Conservation (phyloP, 441 rosid genomes). For the Isatis lusitanica region DNA sequence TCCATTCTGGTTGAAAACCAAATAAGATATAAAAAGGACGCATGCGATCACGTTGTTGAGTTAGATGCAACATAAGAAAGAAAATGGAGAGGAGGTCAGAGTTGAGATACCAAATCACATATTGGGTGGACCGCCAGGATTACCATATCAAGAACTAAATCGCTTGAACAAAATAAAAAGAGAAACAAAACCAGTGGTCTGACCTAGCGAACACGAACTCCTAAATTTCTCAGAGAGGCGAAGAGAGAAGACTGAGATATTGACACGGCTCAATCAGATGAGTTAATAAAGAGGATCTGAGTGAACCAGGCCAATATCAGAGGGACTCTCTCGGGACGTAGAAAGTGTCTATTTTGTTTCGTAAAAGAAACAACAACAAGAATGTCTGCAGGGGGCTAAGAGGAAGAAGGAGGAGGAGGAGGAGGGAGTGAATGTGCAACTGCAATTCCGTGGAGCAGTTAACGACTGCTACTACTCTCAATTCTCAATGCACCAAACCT, state of each 20-base stretch:
- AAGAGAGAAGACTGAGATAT: conserved; percentile 58
- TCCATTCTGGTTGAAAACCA: background rate
- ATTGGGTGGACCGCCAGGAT: background rate
- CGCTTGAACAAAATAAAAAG: background rate
- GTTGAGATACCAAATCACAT: background rate
- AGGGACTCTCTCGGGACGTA: conserved; percentile 43
- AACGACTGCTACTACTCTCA: conserved; percentile 13
- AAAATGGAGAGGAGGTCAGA: no score
- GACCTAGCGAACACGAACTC: background rate
- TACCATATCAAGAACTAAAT: background rate
- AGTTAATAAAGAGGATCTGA: conserved; percentile 42
- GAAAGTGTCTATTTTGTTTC: background rate
- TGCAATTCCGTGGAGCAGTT: conserved; percentile 11
- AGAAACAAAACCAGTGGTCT: background rate
- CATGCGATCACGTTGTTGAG: no score
- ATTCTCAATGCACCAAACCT: conserved; percentile 15
- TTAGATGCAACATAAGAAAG: no score
- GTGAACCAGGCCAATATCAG: conserved; percentile 89
- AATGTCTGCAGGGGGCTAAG: background rate
- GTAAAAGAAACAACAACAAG: background rate
- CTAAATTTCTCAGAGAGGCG: background rate
- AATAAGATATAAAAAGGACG: background rate
- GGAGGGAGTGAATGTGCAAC: conserved; percentile 16
- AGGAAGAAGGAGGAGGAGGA: background rate
- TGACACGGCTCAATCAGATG: conserved; percentile 73